A percentile compares a stretch with the other conserved stretches of the same genome.
Conservation (phyloP, 2,329 filamentous ascomycete genomes). For the Pseudogymnoascus sp. region DNA sequence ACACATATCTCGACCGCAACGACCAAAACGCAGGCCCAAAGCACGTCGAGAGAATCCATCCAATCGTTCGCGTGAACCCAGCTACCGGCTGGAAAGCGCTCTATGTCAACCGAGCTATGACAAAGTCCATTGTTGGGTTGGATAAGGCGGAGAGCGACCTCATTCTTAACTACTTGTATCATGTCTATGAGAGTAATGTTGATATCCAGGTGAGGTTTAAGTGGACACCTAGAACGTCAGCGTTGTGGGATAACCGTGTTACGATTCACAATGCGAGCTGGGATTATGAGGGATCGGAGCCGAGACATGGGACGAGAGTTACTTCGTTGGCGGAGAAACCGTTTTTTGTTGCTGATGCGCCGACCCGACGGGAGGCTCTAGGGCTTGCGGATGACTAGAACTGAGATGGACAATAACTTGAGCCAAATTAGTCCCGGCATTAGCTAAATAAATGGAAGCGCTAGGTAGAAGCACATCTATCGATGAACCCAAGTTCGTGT, state of each 20-base stretch:
- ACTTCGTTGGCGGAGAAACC: slow-evolving; percentile 66
- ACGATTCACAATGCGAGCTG: slow-evolving; percentile 69
- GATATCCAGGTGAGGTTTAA: slow-evolving; percentile 67
- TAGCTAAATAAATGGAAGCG: not conserved
- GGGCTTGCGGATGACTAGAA: slow-evolving; percentile 48
- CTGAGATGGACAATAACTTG: not conserved
- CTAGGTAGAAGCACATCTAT: too few species aligned
- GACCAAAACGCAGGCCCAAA: slow-evolving; percentile 54
- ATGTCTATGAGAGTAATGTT: slow-evolving; percentile 59
- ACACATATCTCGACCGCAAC: slow-evolving; percentile 59
- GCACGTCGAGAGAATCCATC: slow-evolving; percentile 59
- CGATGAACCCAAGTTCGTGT: too few species aligned
- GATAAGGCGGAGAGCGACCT: slow-evolving; percentile 62
- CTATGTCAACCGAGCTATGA: slow-evolving; percentile 65
- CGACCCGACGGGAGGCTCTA: slow-evolving; percentile 58
- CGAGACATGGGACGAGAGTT: slow-evolving; percentile 64
- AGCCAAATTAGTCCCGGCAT: not conserved
- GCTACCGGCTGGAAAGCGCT: slow-evolving; percentile 68
- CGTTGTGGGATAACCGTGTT: slow-evolving; percentile 65
- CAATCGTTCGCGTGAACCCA: slow-evolving; percentile 62
- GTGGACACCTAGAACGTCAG: slow-evolving; percentile 60
- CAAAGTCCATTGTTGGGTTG: slow-evolving; percentile 58
- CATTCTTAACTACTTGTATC: slow-evolving; percentile 58
- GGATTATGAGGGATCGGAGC: slow-evolving; percentile 61
- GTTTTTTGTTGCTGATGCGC: slow-evolving; percentile 55